Conservation (phyloP, 2,329 filamentous ascomycete genomes). For the Xylariaceae sp. region DNA sequence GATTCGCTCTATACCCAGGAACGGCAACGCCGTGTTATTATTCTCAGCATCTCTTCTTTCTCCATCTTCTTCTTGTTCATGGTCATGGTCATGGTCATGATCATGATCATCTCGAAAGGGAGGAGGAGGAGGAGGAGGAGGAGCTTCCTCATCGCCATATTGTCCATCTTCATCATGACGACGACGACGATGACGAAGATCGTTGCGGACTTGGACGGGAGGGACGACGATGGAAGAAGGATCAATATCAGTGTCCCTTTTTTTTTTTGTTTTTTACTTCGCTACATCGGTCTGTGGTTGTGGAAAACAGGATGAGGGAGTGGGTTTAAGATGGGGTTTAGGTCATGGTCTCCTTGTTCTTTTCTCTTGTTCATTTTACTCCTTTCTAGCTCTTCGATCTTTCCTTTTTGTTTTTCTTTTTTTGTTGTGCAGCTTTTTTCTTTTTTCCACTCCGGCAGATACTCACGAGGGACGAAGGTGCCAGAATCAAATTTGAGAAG, state of each 20-base stretch:
- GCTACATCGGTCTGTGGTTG: no score
- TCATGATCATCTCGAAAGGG: conserved; percentile 12
- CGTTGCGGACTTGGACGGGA: no score
- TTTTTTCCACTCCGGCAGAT: no score
- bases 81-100: neutral
- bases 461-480: neutral
- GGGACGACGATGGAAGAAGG: conserved; percentile 6
- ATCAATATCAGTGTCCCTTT: conserved; percentile 14
- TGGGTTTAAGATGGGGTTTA: no score
- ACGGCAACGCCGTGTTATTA: no score
- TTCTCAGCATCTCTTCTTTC: conserved; percentile 52
- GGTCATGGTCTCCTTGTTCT: neutral
- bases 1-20: conserved; percentile 68
- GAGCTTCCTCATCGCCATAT: no score
- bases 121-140: neutral
- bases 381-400: neutral
- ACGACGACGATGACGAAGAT: no score
- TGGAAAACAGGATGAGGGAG: no score
- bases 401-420: conserved; percentile 1
- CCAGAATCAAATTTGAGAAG: conserved; percentile 1
- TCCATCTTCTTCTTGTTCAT: conserved; percentile 12
- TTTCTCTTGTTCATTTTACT: neutral
- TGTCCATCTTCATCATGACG: no score
- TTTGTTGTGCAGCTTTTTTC: conserved; percentile 1
- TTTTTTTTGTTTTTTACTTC: neutral